Evolutionary conservation across 257 asterid genomes (phyloP), one percentile per base, ranked within the genome.

Genomic region (Ophiorrhiza pumila): DNA sequence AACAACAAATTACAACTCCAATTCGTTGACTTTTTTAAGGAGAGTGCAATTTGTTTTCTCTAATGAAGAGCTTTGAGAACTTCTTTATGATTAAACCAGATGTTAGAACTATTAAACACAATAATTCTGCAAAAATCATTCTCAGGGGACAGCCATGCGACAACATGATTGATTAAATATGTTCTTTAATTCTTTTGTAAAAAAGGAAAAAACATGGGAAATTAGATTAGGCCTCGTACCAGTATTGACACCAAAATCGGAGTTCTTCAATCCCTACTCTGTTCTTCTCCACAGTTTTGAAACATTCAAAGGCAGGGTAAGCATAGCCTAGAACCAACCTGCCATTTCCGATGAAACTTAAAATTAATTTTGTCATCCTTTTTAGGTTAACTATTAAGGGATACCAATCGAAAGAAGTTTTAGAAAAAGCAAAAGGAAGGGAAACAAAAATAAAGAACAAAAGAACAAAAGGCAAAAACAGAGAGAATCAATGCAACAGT

Each of bases 161-260:
- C 10, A 49, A 32, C 25, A 9, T 53, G 17, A 8, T 50, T n/a
- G n/a, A n/a, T 46, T 18, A 6, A 14, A 29, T 22, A 25, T 29
- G 27, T 23, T 42, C 18, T 34, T 55, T 46, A 49, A 45, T 18
- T 12, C 20, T 39, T 53, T 23, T 53, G 60, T 25, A 59, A 68
- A n/a, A 37, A 32, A 39, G 43, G 2, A 49, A 46, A 13, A 63
- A 45, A 34, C 41, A 45, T 46, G 45, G 0, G 18, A 53, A 25
- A 50, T 27, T 61, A n/a, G 9, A 20, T 22, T 47, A 34, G 0
- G 11, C 14, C 2, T 71, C 82, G 80, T 85, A 93, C 98, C 98
- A 93, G 73, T 93, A 93, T 79, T 87, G 98, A 68, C 98, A 93
- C 98, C 98, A 93, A 68, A 87, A 93, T 9, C 97, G 79, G 78